Evolutionary conservation across 2,329 filamentous ascomycete genomes (phyloP), one percentile per base, ranked within the genome.

Genomic region (Trichoderma arundinaceum): DNA sequence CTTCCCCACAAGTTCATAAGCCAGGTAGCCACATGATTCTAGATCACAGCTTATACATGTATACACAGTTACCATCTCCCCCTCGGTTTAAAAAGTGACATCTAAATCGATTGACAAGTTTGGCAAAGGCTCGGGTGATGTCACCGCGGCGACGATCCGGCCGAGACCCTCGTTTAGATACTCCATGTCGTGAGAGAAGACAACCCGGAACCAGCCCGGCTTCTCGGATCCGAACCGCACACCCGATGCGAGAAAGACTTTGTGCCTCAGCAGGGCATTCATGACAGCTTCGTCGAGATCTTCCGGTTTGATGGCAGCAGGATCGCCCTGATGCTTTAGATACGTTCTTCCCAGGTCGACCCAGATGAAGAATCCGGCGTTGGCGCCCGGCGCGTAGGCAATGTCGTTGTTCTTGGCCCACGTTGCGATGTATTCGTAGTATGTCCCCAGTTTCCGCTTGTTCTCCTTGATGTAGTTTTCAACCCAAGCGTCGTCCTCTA

Each of bases 281-380:
- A 72, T 73, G 1, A 79, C 68, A 4, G 67, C 54, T 17, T 71
- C 54, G 7, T 73, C 73, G 6, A 77, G 38, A 43, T 75, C 70
- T 13, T 67, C 59, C 5, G 52, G 15, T 33, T 57, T 43, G 2
- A 49, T 38, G 2, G 69, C 69, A 13, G 43, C 10, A 6, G 59
- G 65, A 43, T 72, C 70, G 1, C 66, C 67, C 4, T 38, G 48
- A 22, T 63, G 48, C 44, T 63, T 58, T 17, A 52, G 64, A 35
- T 75, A 79, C 9, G 68, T 71, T 17, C 71, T 69, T 2, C 77
- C 76, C 1, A 87, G 74, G 69, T 86, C 76, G 2, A 83, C 74
- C 83, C 83, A 87, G 1, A 87, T 70, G 69, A 86, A 87, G 70
- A 86, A 86, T 0, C 79, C 84, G 0, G 84, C 84, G 66, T 85